Percentiles rank a stretch among this genome's conserved stretches.
Conservation (phyloP, 2,329 filamentous ascomycete species). For the Colletotrichum sp. region DNA sequence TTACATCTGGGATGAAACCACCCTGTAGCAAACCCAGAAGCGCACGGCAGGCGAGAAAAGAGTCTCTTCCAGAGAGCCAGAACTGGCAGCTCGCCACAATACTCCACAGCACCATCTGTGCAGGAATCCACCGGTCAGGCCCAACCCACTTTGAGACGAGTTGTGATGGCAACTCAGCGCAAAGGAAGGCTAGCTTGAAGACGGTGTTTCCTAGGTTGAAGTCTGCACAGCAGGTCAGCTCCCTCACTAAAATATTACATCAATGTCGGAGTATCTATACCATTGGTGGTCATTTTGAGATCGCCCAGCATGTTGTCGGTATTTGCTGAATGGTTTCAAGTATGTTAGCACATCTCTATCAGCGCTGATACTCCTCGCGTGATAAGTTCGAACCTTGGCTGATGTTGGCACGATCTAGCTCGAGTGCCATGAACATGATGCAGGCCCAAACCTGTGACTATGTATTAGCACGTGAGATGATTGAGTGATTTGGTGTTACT, state of each 20-base stretch:
- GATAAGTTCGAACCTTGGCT: conserved; percentile 33
- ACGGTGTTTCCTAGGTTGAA: conserved; percentile 56
- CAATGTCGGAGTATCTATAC: not conserved
- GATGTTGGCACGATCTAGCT: conserved; percentile 50
- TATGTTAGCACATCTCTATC: not conserved
- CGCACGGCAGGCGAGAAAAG: conserved; percentile 35
- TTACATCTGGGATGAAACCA: conserved; percentile 45
- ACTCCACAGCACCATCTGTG: conserved; percentile 60
- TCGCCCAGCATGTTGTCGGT: conserved; percentile 53
- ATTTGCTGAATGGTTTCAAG: conserved; percentile 38
- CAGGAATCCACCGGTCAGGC: conserved; percentile 55
- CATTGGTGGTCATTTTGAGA: conserved; percentile 46
- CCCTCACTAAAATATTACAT: too few relatives aligned
- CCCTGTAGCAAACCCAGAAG: conserved; percentile 41
- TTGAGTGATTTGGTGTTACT: conserved; percentile 42
- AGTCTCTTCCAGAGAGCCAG: conserved; percentile 33
- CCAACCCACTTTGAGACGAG: conserved; percentile 59
- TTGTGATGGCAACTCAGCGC: conserved; percentile 63
- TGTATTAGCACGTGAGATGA: conserved; percentile 38
- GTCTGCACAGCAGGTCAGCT: conserved; percentile 26
- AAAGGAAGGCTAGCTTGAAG: conserved; percentile 55
- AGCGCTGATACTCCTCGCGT: not conserved
- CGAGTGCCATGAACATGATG: conserved; percentile 54
- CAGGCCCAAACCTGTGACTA: conserved; percentile 47
- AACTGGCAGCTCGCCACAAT: conserved; percentile 51